A percentile compares a stretch with the other conserved stretches of the same genome.
Conservation (phyloP, 805 yeast species). For the Barnettozyma californica region DNA sequence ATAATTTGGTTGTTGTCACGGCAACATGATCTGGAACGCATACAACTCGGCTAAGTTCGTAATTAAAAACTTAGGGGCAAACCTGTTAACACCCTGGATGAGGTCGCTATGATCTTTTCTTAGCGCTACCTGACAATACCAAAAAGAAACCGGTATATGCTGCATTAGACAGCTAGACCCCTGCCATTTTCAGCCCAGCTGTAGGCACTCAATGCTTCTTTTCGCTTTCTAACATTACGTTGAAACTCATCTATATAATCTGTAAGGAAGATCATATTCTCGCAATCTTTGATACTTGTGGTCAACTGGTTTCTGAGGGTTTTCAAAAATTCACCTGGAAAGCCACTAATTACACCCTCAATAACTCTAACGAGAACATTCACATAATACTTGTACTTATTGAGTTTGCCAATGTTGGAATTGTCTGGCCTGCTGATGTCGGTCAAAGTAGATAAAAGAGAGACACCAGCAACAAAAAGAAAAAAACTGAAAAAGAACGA, state of each 20-base stretch:
- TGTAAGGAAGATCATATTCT: conserved; percentile 17
- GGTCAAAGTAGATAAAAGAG: conserved; percentile 19
- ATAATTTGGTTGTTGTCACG: conserved; percentile 40
- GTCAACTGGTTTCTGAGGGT: conserved; percentile 21
- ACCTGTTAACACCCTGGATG: conserved; percentile 22
- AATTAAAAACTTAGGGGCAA: conserved; percentile 15
- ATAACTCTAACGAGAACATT: conserved; percentile 20
- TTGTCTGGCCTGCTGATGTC: conserved; percentile 16
- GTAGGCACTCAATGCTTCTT: conserved; percentile 29
- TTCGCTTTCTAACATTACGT: conserved; percentile 21
- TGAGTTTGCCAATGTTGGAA: conserved; percentile 15
- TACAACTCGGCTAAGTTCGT: conserved; percentile 30
- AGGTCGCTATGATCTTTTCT: conserved; percentile 13
- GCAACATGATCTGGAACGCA: conserved; percentile 33
- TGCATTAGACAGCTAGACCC: conserved; percentile 29
- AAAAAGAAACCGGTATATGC: not conserved
- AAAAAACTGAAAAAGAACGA: conserved; percentile 21
- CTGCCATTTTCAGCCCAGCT: conserved; percentile 33
- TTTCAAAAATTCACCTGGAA: conserved; percentile 25
- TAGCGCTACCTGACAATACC: not conserved
- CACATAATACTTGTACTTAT: conserved; percentile 21
- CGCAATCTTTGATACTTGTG: conserved; percentile 22
- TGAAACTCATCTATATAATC: conserved; percentile 18
- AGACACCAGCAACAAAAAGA: conserved; percentile 18
- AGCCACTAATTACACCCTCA: conserved; percentile 26